These are phyloP conservation scores for Dothideomycetes sp. DNA, from an alignment of 2,329 filamentous ascomycete species.

Conservation along the genomic window DNA sequence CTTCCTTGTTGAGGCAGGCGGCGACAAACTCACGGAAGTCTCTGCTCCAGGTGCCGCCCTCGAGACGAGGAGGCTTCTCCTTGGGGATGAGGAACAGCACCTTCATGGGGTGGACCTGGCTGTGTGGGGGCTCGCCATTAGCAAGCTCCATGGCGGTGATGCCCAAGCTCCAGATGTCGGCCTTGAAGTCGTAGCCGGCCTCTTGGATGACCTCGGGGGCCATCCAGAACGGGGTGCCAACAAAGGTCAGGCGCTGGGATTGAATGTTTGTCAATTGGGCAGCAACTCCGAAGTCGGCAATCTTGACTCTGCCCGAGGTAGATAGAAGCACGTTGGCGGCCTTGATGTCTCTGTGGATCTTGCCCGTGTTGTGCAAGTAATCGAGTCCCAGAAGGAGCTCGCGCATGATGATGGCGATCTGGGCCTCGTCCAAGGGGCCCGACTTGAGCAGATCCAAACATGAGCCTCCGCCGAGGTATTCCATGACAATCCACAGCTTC, in stretches of 20 bases:
- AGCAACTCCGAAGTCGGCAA: slow-evolving; percentile 94
- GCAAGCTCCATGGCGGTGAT: slow-evolving; percentile 89
- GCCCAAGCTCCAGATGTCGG: slow-evolving; percentile 86
- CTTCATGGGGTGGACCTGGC: slow-evolving; percentile 84
- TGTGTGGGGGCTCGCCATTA: slow-evolving; percentile 79
- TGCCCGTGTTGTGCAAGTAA: slow-evolving; percentile 87
- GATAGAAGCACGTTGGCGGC: slow-evolving; percentile 94
- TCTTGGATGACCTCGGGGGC: slow-evolving; percentile 90
- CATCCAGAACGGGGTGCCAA: slow-evolving; percentile 97
- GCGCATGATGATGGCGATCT: slow-evolving; percentile 89
- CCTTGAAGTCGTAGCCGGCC: slow-evolving; percentile 74
- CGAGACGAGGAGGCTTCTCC: slow-evolving; percentile 71
- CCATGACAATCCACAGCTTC: slow-evolving; percentile 99
- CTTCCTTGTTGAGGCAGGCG: slow-evolving; percentile 85
- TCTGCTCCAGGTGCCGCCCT: slow-evolving; percentile 64
- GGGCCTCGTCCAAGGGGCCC: slow-evolving; percentile 74
- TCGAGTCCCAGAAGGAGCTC: slow-evolving; percentile 84
- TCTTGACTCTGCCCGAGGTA: slow-evolving; percentile 80
- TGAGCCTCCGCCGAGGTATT: slow-evolving; percentile 89
- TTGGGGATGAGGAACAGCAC: slow-evolving; percentile 87
- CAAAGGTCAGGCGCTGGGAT: slow-evolving; percentile 93
- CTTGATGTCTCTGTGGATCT: slow-evolving; percentile 95
- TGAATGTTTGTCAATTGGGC: slow-evolving; percentile 96
- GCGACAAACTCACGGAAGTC: slow-evolving; percentile 93
- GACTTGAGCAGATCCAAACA: slow-evolving; percentile 92